Conservation (phyloP, 805 yeast species). For the Schwanniomyces pseudopolymorphus region DNA sequence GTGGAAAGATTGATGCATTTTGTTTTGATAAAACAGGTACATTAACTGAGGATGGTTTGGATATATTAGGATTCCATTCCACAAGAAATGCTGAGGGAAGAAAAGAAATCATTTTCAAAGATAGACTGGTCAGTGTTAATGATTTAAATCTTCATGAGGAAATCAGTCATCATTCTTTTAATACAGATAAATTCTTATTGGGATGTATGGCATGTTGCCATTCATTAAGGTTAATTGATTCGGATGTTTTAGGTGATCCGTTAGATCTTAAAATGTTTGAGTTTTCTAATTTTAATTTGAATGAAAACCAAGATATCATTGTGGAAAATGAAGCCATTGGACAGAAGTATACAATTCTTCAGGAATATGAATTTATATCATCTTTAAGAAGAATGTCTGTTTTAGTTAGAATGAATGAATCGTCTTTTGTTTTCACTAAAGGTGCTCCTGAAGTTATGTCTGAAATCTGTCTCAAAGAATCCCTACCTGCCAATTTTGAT, state of each 20-base stretch:
- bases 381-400: constrained; percentile 90
- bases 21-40: constrained; percentile 99
- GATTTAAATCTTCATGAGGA: constrained; percentile 6
- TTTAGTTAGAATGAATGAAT: constrained; percentile 43
- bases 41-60: constrained; percentile 93
- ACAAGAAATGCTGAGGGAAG: constrained; percentile 41
- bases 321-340: constrained; percentile 12
- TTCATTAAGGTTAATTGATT: constrained; percentile 77
- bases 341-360: constrained; percentile 33
- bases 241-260: constrained; percentile 88
- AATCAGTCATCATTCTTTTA: constrained; percentile 20
- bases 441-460: constrained; percentile 97
- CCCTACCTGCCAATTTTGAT: constrained; percentile 74
- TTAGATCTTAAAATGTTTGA: constrained; percentile 91
- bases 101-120: constrained; percentile 36
- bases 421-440: constrained; percentile 55
- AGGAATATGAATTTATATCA: constrained; percentile 81
- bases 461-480: constrained; percentile 67
- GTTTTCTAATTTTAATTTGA: constrained; percentile 75
- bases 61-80: constrained; percentile 63
- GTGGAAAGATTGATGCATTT: constrained; percentile 86
- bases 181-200: constrained; percentile 31
- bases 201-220: constrained; percentile 76
- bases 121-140: constrained; percentile 16
- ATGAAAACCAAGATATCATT: constrained; percentile 50